Evolutionary conservation across 1,139 yeast genomes (phyloP).

Genomic region (Scheffersomyces stambukii): DNA sequence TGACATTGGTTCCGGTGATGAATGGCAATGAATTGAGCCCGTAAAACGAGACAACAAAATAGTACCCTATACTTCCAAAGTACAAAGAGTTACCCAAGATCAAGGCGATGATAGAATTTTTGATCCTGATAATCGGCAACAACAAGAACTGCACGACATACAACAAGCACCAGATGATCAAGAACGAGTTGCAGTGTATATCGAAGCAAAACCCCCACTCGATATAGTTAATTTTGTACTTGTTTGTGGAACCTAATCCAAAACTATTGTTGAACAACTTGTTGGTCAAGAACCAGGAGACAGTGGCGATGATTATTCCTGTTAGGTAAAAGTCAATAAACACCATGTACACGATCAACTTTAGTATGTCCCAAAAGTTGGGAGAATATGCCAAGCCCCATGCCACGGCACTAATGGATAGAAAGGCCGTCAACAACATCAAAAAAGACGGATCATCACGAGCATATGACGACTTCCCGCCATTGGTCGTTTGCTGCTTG

Average conservation of each 20-base stretch:
- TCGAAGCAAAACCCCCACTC: conserved; percentile 97
- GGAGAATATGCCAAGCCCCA: conserved; percentile 89
- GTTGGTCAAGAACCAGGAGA: conserved; percentile 71
- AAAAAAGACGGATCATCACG: conserved; percentile 91
- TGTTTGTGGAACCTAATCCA: conserved; percentile 27
- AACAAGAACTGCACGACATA: conserved; percentile 75
- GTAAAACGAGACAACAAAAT: conserved; percentile 75
- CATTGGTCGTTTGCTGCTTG: conserved; percentile 23
- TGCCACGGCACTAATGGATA: conserved; percentile 73
- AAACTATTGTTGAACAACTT: conserved; percentile 48
- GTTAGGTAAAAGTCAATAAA: conserved; percentile 72
- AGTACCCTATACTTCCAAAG: conserved; percentile 67
- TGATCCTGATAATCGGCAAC: conserved; percentile 64
- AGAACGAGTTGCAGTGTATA: conserved; percentile 84
- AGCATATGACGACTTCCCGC: conserved; percentile 51
- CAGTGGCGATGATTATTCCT: conserved; percentile 66
- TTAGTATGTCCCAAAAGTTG: conserved; percentile 52
- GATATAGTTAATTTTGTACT: conserved; percentile 48
- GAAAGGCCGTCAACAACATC: conserved; percentile 59
- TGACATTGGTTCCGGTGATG: conserved; percentile 46
- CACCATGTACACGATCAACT: conserved; percentile 77
- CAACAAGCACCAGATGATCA: conserved; percentile 73
- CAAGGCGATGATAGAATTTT: conserved; percentile 56
- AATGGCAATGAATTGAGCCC: conserved; percentile 87
- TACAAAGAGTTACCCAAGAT: conserved; percentile 77